These are phyloP conservation scores for Furcasterigmium furcatum DNA, from an alignment of 2,329 filamentous ascomycete genomes.

Conservation along the genomic window DNA sequence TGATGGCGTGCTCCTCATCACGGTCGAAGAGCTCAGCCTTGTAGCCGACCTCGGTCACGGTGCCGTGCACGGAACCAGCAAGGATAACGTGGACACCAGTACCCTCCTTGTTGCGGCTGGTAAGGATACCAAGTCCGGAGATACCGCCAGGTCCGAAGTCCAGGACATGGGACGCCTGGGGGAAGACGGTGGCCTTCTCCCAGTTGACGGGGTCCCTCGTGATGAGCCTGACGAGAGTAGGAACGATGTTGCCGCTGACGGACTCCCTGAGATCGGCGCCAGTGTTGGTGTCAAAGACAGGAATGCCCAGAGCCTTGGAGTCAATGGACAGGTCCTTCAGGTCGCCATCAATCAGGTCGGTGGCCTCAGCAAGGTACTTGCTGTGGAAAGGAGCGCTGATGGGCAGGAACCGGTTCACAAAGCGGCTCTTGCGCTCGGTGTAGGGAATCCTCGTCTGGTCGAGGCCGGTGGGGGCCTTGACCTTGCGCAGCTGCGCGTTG, in stretches of 20 bases:
- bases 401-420: constrained; percentile 93
- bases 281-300: constrained; percentile 87
- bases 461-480: constrained; percentile 94
- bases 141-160: constrained; percentile 97
- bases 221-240: constrained; percentile 85
- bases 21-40: constrained; percentile 97
- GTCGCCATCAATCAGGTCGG: constrained; percentile 80
- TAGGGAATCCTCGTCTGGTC: constrained; percentile 93
- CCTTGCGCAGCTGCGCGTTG: constrained; percentile 90
- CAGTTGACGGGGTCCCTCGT: constrained; percentile 92
- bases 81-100: constrained; percentile 96
- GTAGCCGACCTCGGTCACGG: constrained; percentile 88
- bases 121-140: constrained; percentile 91
- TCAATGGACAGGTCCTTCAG: constrained; percentile 79
- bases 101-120: constrained; percentile 98
- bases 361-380: constrained; percentile 82
- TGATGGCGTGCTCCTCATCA: constrained; percentile 90
- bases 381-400: constrained; percentile 99
- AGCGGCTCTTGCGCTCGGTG: constrained; percentile 94
- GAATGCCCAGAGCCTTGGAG: constrained; percentile 69
- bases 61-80: constrained; percentile 88
- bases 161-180: constrained; percentile 85
- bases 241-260: constrained; percentile 76
- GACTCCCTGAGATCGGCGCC: constrained; percentile 77
- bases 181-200: constrained; percentile 92